Evolutionary conservation across 305 asterid genomes (phyloP), one percentile per base, ranked within the genome.

Genomic region (Fraxinus angustifolia): DNA sequence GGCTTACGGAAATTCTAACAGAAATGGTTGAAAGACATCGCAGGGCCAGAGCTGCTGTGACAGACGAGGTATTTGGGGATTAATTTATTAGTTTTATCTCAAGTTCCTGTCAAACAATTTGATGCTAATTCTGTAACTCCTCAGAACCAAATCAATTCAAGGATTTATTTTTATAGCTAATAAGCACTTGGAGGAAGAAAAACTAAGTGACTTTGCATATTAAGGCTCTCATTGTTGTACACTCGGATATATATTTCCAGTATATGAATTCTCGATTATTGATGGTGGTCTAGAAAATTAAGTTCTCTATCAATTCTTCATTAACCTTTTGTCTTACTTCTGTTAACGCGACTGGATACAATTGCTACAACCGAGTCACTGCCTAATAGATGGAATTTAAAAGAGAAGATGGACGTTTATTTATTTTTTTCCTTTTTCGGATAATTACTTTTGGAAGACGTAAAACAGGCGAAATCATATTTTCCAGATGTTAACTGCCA

Each of bases 11-110:
- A 80, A 95, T 94, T 79, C 85, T 96, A 83, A 88, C 93, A 2
- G 97, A 92, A 40, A 2, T 96, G 33, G 99, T 96, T 36, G 97
- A 96, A 87, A 92, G 95, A 83, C 98, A 93, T 84, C 88, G 88
- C 48, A 88, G 81, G 81, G 97, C 97, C 81, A 88, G 99, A 83
- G 95, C 94, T 71, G 91, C 93, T 77, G 98, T 96, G 79, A 94
- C 98, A 19, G 98, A 96, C 42, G 97, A 93, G 99, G 99, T 96
- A 87, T 82, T 17, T 58, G 16, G 38, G 36, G 17, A 17, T 67
- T 67, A 28, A 67, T 67, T 23, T 11, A 26, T 11, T 26, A 10
- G 7, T 67, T 28, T 67, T 26, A 65, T 23, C 35, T 58, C 35
- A 65, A 26, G 3, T 65, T 65, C 6, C n/a, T 2, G 6, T 65